phyloP scores from a whole-genome alignment of 805 yeast genomes.

The Candida fluviatilis region DNA sequence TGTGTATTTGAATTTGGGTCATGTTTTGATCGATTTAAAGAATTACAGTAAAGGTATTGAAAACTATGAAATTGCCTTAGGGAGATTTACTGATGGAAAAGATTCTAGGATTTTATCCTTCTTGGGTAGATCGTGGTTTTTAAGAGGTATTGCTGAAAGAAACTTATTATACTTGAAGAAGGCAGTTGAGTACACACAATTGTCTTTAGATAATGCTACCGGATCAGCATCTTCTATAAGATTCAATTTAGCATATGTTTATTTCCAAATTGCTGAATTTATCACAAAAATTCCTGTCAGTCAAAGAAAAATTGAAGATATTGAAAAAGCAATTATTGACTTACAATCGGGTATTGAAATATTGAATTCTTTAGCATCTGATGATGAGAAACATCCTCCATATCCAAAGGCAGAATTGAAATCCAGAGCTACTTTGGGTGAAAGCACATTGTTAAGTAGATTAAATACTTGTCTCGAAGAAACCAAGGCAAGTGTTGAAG shows the following conservation, averaged over 20 bases:
- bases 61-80: conserved; percentile 75
- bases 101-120: conserved; percentile 67
- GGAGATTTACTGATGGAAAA: conserved; percentile 55
- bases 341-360: conserved; percentile 58
- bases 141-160: conserved; percentile 68
- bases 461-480: conserved; percentile 67
- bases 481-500: conserved; percentile 62
- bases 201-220: conserved; percentile 42
- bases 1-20: conserved; percentile 82
- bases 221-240: conserved; percentile 43
- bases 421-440: conserved; percentile 84
- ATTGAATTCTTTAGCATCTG: conserved; percentile 54
- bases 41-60: conserved; percentile 87
- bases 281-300: conserved; percentile 55
- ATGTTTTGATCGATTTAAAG: conserved; percentile 76
- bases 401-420: conserved; percentile 75
- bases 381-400: conserved; percentile 60
- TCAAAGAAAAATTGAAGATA: conserved; percentile 59
- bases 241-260: conserved; percentile 80
- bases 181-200: conserved; percentile 59
- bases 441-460: conserved; percentile 67
- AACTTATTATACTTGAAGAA: conserved; percentile 55
- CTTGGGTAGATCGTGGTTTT: conserved; percentile 85
- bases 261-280: conserved; percentile 83
- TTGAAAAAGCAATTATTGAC: conserved; percentile 52